These are phyloP conservation scores for Blastocrithidia nonstop DNA, from an alignment of 208 protist genomes.

Conservation along the genomic window DNA sequence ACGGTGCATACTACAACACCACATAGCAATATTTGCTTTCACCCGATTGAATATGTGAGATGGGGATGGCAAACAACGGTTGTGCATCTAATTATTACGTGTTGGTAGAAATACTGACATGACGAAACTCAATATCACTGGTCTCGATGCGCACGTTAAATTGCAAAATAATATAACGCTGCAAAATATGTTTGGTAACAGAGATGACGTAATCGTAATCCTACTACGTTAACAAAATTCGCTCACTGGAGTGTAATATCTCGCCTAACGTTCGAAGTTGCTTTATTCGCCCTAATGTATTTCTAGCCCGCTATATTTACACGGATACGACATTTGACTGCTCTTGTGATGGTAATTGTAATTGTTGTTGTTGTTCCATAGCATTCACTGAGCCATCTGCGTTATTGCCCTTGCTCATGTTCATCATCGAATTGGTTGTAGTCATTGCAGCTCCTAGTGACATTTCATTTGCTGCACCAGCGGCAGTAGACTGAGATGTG, in stretches of 20 bases:
- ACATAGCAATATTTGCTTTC: constrained; percentile 55
- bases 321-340: too few species aligned
- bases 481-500: constrained; percentile 2
- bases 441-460: constrained; percentile 7
- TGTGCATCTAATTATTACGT: constrained; percentile 56
- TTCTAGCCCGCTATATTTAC: constrained; percentile 45
- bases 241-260: constrained; percentile 25
- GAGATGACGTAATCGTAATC: constrained; percentile 96
- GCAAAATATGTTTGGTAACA: constrained; percentile 87
- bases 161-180: constrained; percentile 87
- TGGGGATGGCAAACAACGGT: constrained; percentile 71
- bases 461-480: constrained; percentile 1
- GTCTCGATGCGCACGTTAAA: constrained; percentile 92
- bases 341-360: background rate
- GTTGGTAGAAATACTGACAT: constrained; percentile 75
- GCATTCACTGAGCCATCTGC: background rate
- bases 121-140: constrained; percentile 70
- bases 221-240: constrained; percentile 82
- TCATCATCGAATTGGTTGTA: background rate
- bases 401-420: background rate
- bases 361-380: background rate
- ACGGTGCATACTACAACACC: constrained; percentile 40
- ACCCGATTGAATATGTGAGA: constrained; percentile 32
- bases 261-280: constrained; percentile 64
- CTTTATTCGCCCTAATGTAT: constrained; percentile 40